Evolutionary conservation across 495 filamentous ascomycete genomes (phyloP).

Genomic region (Xylaria intraflava): DNA sequence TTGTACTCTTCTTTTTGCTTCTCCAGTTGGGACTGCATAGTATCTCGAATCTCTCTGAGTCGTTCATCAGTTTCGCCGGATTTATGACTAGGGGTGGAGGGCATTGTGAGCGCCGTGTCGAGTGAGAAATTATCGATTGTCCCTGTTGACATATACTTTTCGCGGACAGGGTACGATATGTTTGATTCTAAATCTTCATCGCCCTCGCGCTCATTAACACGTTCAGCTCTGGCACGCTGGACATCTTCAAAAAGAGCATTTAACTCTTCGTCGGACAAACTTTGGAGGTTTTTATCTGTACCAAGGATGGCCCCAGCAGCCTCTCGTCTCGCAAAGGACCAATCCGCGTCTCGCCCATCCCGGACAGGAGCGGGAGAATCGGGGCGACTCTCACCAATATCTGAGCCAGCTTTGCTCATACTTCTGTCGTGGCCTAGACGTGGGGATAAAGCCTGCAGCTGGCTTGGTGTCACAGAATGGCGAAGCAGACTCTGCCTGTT

Average conservation of each 20-base stretch:
- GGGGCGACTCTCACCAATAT: constrained; percentile 61
- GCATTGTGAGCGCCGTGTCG: constrained; percentile 89
- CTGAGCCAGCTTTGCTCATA: constrained; percentile 63
- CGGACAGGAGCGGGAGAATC: constrained; percentile 66
- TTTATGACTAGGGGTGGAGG: constrained; percentile 66
- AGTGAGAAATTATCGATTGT: constrained; percentile 96
- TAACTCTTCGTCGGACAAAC: constrained; percentile 86
- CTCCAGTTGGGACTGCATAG: constrained; percentile 83
- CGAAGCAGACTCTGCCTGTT: constrained; percentile 66
- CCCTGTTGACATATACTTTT: constrained; percentile 94
- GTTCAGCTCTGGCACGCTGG: constrained; percentile 74
- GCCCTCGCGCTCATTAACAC: constrained; percentile 65
- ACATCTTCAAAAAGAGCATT: constrained; percentile 95
- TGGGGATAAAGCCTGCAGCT: constrained; percentile 59
- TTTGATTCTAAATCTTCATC: constrained; percentile 89
- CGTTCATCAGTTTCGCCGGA: constrained; percentile 67
- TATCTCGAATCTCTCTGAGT: constrained; percentile 68
- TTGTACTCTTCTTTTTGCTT: constrained; percentile 80
- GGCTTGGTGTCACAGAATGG: constrained; percentile 79
- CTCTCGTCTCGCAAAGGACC: constrained; percentile 90
- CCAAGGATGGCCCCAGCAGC: constrained; percentile 85
- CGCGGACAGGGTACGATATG: constrained; percentile 77
- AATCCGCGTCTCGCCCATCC: constrained; percentile 80
- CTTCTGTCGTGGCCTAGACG: constrained; percentile 70
- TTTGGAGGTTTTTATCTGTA: constrained; percentile 82